These are phyloP conservation scores for Triticum turgidum DNA, from an alignment of 176 grass and related monocot genomes.

Conservation along the genomic window DNA sequence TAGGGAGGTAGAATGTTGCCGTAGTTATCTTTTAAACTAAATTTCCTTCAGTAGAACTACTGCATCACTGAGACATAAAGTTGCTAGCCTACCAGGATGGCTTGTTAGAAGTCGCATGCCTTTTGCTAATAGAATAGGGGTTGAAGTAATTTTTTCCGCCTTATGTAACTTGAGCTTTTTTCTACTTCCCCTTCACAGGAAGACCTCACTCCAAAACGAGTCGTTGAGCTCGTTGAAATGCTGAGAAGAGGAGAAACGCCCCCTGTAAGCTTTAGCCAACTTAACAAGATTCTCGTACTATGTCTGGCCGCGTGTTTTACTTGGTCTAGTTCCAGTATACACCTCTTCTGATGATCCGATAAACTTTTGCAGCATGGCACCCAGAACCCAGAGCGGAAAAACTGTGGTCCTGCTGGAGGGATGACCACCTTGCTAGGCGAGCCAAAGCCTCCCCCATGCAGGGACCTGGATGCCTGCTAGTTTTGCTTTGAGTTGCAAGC, in stretches of 20 bases:
- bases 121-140: not conserved
- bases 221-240: constrained; percentile 90
- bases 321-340: not conserved
- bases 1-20: not conserved
- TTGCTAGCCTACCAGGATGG: not conserved
- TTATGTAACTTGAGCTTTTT: constrained; percentile 25
- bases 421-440: constrained; percentile 74
- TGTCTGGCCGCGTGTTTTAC: not conserved
- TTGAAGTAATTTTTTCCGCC: not conserved
- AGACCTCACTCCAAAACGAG: constrained; percentile 80
- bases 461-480: constrained; percentile 92
- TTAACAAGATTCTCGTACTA: constrained; percentile 6
- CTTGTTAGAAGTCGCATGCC: not conserved
- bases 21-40: not conserved
- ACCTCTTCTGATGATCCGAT: not conserved
- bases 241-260: constrained; percentile 84
- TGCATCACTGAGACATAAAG: not conserved
- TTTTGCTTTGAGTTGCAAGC: constrained; percentile 31
- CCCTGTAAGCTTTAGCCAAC: constrained; percentile 56
- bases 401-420: constrained; percentile 76
- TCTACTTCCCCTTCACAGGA: constrained; percentile 46
- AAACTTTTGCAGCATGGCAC: constrained; percentile 64
- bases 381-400: constrained; percentile 75
- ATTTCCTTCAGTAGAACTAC: constrained; percentile 4
- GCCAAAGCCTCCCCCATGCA: constrained; percentile 78